Base-by-base conservation (phyloP, 257 asterid genomes). In the Solanum chiquidenum region DNA sequence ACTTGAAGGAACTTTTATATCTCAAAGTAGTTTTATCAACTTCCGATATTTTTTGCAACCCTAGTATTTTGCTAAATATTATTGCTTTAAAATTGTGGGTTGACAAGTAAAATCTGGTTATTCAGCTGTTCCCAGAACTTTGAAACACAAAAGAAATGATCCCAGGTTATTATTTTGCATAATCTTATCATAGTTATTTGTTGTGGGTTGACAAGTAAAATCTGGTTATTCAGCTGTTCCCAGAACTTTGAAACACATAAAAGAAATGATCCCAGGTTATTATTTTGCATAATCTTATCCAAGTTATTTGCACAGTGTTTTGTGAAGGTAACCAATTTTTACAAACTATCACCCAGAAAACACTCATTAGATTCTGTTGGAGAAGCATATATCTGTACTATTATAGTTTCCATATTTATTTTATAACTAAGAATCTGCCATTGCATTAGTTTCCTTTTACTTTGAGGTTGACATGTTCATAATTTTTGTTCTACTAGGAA, bases 401-500 rank as follows among this genome's bases (percentile, higher is more conserved):
- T 18, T 80, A 9, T 80, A 49, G 69, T 82, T 76, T 18, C 44
- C 68, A 12, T 49, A 82, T 18, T 82, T 49, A 33, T 82, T 49
- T 21, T 49, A 18, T 49, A 42, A 80, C 25, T 27, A 46, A 49
- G 85, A 46, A 31, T 18, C 69, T 29, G 71, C 69, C 5, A 1
- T 86, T 87, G 87, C 87, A 82, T 84, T 68, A 44, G 87, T 58
- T 82, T 62, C 71, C 52, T 38, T 87, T 88, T 73, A 23, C 68
- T 83, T 83, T 72, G 86, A 38, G 55, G 88, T 88, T 77, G 52
- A 86, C 87, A 9, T 37, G 25, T 20, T 49, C 69, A 64, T 86
- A 69, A 62, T 37, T 88, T 55, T 88, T 91, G 88, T 69, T 87
- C 87, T 89, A 37, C 89, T 90, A 97, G 99, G 99, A 97, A 94